Evolutionary conservation across 495 filamentous ascomycete genomes (phyloP).

Genomic region (Xeromyces bisporus): DNA sequence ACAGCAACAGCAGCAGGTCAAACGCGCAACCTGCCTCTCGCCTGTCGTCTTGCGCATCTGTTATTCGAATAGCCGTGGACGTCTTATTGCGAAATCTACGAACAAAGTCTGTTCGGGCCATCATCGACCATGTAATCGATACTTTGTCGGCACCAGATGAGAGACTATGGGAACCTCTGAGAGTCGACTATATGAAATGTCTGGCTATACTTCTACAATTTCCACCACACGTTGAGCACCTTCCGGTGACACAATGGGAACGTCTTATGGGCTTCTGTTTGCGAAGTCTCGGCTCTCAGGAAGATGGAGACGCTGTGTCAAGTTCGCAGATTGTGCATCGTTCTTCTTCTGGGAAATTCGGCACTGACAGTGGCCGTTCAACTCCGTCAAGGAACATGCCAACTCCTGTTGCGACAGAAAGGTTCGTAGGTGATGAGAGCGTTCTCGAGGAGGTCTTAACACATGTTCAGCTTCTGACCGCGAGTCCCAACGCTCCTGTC

Average conservation of each 20-base stretch:
- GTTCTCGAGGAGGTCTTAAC: constrained; percentile 40
- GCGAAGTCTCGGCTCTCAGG: constrained; percentile 7
- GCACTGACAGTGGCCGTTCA: constrained; percentile 11
- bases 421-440: constrained; percentile 13
- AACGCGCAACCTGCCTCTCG: constrained; percentile 33
- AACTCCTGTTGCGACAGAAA: constrained; percentile 11
- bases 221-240: constrained; percentile 60
- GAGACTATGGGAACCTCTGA: constrained; percentile 52
- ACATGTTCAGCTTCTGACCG: constrained; percentile 48
- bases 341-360: constrained; percentile 13
- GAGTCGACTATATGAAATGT: constrained; percentile 62
- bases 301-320: constrained; percentile 14
- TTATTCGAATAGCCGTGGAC: constrained; percentile 52
- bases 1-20: constrained; percentile 26
- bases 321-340: constrained; percentile 14
- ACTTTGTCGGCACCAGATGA: constrained; percentile 42
- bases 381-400: constrained; percentile 21
- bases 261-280: constrained; percentile 49
- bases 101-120: constrained; percentile 54
- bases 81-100: constrained; percentile 50
- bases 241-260: constrained; percentile 51
- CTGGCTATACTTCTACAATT: constrained; percentile 51
- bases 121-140: constrained; percentile 70
- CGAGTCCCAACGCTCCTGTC: constrained; percentile 55
- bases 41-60: constrained; percentile 53